Evolutionary conservation across 2,329 filamentous ascomycete species (phyloP).

Genomic region (Sporothrix sp.): DNA sequence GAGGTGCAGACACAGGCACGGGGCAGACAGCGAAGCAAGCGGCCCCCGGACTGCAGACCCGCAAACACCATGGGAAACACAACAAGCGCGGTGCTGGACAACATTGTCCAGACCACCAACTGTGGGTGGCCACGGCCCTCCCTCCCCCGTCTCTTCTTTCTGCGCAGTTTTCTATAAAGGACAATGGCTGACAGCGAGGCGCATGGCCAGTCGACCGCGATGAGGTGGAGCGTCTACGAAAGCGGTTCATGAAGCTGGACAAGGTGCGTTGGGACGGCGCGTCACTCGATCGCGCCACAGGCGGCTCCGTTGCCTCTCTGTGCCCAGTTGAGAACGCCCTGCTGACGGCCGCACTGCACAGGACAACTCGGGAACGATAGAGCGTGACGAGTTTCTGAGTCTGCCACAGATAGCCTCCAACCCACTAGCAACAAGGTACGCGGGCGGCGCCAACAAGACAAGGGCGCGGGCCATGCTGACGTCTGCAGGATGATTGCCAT

Average conservation of each 20-base stretch:
- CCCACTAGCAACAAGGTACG: slow-evolving; percentile 83
- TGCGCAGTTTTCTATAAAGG: neutral
- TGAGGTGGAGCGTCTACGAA: slow-evolving; percentile 88
- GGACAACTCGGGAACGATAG: slow-evolving; percentile 97
- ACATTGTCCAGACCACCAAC: slow-evolving; percentile 92
- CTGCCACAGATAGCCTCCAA: slow-evolving; percentile 97
- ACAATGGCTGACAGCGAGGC: neutral
- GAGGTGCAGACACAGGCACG: neutral
- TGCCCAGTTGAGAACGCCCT: neutral
- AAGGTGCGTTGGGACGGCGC: slow-evolving; percentile 53
- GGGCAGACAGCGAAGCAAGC: neutral
- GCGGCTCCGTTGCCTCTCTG: too few relatives aligned
- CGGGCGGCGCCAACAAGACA: too few relatives aligned
- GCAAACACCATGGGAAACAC: slow-evolving; percentile 52
- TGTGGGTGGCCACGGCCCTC: slow-evolving; percentile 44
- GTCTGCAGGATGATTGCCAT: slow-evolving; percentile 84
- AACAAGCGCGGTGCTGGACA: slow-evolving; percentile 72
- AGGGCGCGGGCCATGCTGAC: neutral
- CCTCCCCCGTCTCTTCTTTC: neutral
- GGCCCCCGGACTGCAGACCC: neutral
- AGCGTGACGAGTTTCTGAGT: slow-evolving; percentile 95
- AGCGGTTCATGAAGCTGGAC: slow-evolving; percentile 98
- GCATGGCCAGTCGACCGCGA: slow-evolving; percentile 74
- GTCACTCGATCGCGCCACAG: too few relatives aligned
- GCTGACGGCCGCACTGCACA: slow-evolving; percentile 27